Base-by-base conservation (phyloP, 768 basidiomycete genomes). In the Sporobolomyces phaffii region DNA sequence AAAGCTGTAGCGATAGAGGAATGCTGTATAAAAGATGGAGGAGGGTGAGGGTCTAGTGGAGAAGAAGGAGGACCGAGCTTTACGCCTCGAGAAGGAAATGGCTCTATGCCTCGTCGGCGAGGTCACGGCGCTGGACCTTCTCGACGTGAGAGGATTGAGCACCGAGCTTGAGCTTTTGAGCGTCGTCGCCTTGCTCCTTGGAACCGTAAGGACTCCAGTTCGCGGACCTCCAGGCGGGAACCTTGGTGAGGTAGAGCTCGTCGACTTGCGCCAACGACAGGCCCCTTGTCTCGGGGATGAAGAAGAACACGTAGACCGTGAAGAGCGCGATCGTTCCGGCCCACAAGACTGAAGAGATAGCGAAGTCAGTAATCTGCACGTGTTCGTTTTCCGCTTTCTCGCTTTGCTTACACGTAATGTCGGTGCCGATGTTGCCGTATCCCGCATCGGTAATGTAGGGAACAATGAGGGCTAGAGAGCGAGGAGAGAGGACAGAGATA, bases 381-480 rank as follows among this genome's bases (percentile, higher is more conserved):
- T 57, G 34, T 52, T 41, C 20, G 38, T 38, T 38, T 17, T 38
- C 18, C 24, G 9, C 9, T 48, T 26, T 24, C 8, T 24, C 26
- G 20, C n/a, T 9, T 8, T 26, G 9, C 47, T 26, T 26, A 48
- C 20, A 31, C 2, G 48, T 48, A 38, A 64, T 61, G 58, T 64
- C 65, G n/a, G 41, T 36, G 6, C 47, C 22, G 15, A 71, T 59
- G 53, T 71, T 62, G 1, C 59, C 70, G 62, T 71, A 71, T 17
- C 62, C 65, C 15, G 58, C 43, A 31, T 71, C 70, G 28, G 70
- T 67, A 59, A 71, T 71, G 54, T 67, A 71, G 1, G 59, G 65
- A 0, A 64, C 65, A 36, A 70, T 65, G 29, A 70, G 50, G 15
- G 69, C 62, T 29, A 43, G 10, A 24, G 31, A 24, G 26, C 20